Percentiles rank a stretch among this genome's conserved stretches.
Evolutionary conservation across 495 filamentous ascomycete genomes (phyloP).

Genomic region (Tuber calosporum): DNA sequence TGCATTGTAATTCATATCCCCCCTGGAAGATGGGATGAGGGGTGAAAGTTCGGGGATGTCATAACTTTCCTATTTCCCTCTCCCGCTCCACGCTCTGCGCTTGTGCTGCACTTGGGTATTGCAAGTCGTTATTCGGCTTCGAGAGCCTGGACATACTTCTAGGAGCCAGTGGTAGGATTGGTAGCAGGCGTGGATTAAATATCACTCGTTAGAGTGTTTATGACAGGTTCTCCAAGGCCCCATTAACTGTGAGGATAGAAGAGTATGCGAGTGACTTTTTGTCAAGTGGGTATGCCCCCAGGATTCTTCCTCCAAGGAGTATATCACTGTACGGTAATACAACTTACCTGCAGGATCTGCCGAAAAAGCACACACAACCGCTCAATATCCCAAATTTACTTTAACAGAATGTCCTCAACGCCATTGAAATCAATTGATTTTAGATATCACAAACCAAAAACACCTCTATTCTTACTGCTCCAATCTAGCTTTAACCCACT

Average conservation of each 20-base stretch:
- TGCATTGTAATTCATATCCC: background rate
- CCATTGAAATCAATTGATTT: background rate
- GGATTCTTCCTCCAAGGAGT: background rate
- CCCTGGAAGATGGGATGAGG: background rate
- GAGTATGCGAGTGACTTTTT: background rate
- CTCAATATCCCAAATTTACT: background rate
- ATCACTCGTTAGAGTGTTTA: background rate
- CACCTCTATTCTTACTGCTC: constrained; percentile 13
- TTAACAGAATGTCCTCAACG: background rate
- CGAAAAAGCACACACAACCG: background rate
- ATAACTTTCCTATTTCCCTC: background rate
- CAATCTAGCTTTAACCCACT: constrained; percentile 71
- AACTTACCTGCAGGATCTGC: background rate
- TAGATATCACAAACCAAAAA: constrained; percentile 4
- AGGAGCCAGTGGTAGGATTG: background rate
- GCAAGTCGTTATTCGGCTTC: background rate
- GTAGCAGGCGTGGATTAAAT: background rate
- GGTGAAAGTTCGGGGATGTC: background rate
- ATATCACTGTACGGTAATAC: background rate
- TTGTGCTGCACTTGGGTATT: background rate
- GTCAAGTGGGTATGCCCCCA: background rate
- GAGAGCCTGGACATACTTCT: background rate
- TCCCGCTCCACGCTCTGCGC: background rate
- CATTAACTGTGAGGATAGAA: background rate
- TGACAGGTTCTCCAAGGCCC: background rate